These are phyloP conservation scores for Chloris gayana DNA, from an alignment of 176 grass and related monocot genomes.

Conservation along the genomic window DNA sequence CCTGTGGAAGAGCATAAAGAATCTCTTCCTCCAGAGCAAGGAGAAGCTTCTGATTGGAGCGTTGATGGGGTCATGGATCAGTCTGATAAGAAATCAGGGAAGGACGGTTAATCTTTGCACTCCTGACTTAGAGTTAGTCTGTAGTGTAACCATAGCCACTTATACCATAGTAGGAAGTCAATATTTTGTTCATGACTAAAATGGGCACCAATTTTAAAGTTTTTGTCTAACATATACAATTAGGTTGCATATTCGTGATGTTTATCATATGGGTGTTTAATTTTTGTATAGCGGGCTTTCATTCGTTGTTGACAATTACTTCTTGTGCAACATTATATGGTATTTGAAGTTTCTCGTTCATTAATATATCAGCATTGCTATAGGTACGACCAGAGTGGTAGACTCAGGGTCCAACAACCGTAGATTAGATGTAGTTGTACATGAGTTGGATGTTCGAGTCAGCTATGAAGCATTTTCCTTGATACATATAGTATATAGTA, in stretches of 20 bases:
- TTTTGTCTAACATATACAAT: not conserved
- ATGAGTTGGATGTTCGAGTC: too few species aligned
- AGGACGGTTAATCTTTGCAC: not conserved
- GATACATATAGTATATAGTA: too few species aligned
- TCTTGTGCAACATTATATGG: too few species aligned
- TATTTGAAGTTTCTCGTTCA: too few species aligned
- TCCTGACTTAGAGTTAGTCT: not conserved
- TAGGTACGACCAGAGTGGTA: too few species aligned
- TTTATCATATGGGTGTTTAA: not conserved
- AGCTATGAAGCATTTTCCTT: too few species aligned
- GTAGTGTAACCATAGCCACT: not conserved
- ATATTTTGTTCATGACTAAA: not conserved
- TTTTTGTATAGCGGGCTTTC: too few species aligned
- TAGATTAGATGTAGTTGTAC: too few species aligned
- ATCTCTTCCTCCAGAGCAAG: not conserved
- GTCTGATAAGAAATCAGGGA: constrained; percentile 4
- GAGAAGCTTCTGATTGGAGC: constrained; percentile 20
- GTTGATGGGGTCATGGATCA: not conserved
- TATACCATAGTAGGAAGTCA: not conserved
- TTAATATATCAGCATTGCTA: too few species aligned
- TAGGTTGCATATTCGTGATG: not conserved
- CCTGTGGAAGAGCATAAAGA: not conserved
- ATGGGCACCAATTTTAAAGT: not conserved
- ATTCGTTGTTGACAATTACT: too few species aligned
- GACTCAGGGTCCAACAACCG: too few species aligned